Conservation (phyloP, 2,329 filamentous ascomycete species). For the Talaromyces sp. region DNA sequence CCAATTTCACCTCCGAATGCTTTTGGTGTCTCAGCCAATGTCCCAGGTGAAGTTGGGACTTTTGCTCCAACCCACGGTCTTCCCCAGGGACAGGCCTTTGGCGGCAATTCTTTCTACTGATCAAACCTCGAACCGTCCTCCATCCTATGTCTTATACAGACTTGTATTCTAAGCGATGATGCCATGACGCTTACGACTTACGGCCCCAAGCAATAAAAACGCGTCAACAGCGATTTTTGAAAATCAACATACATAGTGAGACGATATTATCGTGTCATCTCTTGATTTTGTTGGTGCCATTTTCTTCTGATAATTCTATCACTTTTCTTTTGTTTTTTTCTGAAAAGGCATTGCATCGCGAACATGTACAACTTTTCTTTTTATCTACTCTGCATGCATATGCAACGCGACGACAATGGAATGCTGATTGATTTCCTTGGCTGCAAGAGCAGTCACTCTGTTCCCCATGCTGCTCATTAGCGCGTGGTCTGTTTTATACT, state of each 20-base stretch:
- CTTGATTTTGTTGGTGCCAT: slow-evolving; percentile 9
- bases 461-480: slow-evolving; percentile 6
- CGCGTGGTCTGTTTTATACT: slow-evolving; percentile 6
- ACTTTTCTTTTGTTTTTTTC: slow-evolving; percentile 5
- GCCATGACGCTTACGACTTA: slow-evolving; percentile 31
- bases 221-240: slow-evolving; percentile 10
- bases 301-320: slow-evolving; percentile 1
- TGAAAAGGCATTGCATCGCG: slow-evolving; percentile 10
- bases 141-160: slow-evolving; percentile 16
- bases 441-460: not conserved
- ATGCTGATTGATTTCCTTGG: not conserved
- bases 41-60: slow-evolving; percentile 28
- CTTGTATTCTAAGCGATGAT: slow-evolving; percentile 37
- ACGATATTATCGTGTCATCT: slow-evolving; percentile 3
- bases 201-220: slow-evolving; percentile 13
- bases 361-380: slow-evolving; percentile 17
- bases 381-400: slow-evolving; percentile 14
- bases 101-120: slow-evolving; percentile 29
- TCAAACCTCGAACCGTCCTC: slow-evolving; percentile 2
- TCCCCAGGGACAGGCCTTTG: slow-evolving; percentile 23
- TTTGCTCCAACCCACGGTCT: slow-evolving; percentile 25
- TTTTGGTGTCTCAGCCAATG: slow-evolving; percentile 21
- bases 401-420: slow-evolving; percentile 2
- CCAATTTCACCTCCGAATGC: slow-evolving; percentile 7
- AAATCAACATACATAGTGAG: slow-evolving; percentile 10